These are phyloP conservation scores for Candida railenensis DNA, from an alignment of 805 yeast genomes.

Conservation along the genomic window DNA sequence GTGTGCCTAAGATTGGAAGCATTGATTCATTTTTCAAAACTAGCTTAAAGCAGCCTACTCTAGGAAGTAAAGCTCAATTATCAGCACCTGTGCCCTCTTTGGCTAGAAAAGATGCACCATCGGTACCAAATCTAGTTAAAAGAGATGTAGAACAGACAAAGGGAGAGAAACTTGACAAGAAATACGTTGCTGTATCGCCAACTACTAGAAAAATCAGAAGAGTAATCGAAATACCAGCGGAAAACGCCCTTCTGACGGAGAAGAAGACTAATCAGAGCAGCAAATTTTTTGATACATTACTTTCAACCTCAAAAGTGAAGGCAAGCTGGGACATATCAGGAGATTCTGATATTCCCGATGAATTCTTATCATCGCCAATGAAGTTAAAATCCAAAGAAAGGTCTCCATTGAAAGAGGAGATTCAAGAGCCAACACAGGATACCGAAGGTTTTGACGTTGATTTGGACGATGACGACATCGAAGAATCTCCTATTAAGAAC, in stretches of 20 bases:
- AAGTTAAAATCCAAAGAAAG: neutral
- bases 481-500: conserved; percentile 39
- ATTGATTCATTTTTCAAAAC: conserved; percentile 6
- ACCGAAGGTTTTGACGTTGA: conserved; percentile 22
- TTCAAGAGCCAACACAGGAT: neutral
- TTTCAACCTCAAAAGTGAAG: neutral
- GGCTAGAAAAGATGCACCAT: neutral
- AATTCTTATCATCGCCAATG: conserved; percentile 25
- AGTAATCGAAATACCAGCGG: neutral
- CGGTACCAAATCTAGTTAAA: neutral
- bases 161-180: neutral
- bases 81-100: neutral
- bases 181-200: neutral
- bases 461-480: conserved; percentile 34
- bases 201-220: conserved; percentile 1
- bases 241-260: neutral
- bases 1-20: conserved; percentile 2
- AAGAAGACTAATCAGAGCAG: neutral
- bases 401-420: conserved; percentile 3
- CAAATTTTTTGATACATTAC: conserved; percentile 1
- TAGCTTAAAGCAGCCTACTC: neutral
- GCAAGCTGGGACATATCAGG: conserved; percentile 13
- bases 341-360: conserved; percentile 34
- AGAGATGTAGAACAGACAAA: neutral
- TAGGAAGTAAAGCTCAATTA: neutral